Conservation (phyloP, 208 protist genomes). For the Leishmania martiniquensis region DNA sequence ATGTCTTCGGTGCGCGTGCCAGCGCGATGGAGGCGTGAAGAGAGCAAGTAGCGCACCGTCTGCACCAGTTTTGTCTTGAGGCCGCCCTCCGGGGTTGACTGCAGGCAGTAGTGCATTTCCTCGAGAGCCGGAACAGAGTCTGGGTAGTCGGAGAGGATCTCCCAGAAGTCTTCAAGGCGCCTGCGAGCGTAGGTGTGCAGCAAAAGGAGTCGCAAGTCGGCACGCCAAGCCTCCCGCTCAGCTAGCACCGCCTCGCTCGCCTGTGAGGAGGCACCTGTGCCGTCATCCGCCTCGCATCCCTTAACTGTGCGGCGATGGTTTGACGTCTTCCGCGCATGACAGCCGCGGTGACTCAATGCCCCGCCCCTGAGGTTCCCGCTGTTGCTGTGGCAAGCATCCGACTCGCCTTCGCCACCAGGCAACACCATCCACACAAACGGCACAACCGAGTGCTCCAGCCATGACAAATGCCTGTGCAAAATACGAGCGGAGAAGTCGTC, state of each 20-base stretch:
- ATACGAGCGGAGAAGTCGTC: conserved; percentile 68
- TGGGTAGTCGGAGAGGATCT: conserved; percentile 88
- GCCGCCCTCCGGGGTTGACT: conserved; percentile 44
- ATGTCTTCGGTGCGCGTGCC: conserved; percentile 89
- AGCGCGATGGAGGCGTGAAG: conserved; percentile 77
- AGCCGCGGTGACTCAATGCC: background rate
- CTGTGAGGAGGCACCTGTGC: background rate
- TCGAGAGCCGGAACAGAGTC: conserved; percentile 76
- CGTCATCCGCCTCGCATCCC: background rate
- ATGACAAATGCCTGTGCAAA: conserved; percentile 55
- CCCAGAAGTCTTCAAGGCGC: conserved; percentile 77
- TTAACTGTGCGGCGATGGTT: background rate
- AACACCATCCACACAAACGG: conserved; percentile 72
- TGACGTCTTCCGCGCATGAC: background rate
- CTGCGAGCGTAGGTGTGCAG: conserved; percentile 56
- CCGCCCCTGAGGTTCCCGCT: background rate
- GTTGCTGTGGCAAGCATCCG: background rate
- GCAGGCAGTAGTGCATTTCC: conserved; percentile 81
- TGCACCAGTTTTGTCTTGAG: conserved; percentile 67
- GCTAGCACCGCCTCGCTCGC: conserved; percentile 27
- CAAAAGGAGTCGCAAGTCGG: conserved; percentile 61
- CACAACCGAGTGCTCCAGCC: conserved; percentile 73
- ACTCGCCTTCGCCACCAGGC: conserved; percentile 1
- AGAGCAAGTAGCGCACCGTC: conserved; percentile 62
- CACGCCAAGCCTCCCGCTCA: conserved; percentile 70